These are phyloP conservation scores for Diaporthe vexans DNA, from an alignment of 2,329 filamentous ascomycete species.

Conservation along the genomic window DNA sequence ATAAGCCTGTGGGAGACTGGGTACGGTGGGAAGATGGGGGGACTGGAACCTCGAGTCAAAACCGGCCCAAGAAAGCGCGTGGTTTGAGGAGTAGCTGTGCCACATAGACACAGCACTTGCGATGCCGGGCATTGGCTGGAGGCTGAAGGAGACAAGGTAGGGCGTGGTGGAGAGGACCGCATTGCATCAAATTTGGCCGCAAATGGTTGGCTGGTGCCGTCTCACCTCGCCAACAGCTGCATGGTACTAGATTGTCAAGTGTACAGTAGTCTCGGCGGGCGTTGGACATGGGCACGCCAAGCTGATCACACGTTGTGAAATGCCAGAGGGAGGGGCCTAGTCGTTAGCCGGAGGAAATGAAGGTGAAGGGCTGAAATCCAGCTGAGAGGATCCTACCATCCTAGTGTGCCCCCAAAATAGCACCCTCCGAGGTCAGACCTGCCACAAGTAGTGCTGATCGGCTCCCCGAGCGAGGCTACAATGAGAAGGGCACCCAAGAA, in stretches of 20 bases:
- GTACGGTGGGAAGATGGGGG: constrained; percentile 34
- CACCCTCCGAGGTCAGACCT: constrained; percentile 16
- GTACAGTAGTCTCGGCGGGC: constrained; percentile 5
- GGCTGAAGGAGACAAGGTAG: constrained; percentile 28
- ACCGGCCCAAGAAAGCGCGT: constrained; percentile 7
- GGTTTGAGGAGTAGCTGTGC: constrained; percentile 37
- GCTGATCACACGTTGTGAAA: constrained; percentile 29
- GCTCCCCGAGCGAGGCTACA: background rate
- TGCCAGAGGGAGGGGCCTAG: constrained; percentile 16
- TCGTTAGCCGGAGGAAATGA: constrained; percentile 16
- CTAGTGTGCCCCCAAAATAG: constrained; percentile 31
- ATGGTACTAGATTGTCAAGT: constrained; percentile 30
- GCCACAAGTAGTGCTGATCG: constrained; percentile 14
- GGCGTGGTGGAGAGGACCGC: constrained; percentile 26
- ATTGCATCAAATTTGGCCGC: constrained; percentile 31
- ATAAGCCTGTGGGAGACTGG: constrained; percentile 36
- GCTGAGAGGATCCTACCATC: constrained; percentile 36
- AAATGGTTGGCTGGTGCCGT: constrained; percentile 33
- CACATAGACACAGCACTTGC: constrained; percentile 30
- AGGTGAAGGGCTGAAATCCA: constrained; percentile 34
- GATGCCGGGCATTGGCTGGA: constrained; percentile 36
- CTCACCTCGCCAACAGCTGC: constrained; percentile 32
- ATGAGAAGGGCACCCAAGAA: background rate
- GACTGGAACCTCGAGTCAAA: constrained; percentile 15
- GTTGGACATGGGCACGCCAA: constrained; percentile 31